These are phyloP conservation scores for Amylostereum chailletii DNA, from an alignment of 1,284 basidiomycete species.

Conservation along the genomic window DNA sequence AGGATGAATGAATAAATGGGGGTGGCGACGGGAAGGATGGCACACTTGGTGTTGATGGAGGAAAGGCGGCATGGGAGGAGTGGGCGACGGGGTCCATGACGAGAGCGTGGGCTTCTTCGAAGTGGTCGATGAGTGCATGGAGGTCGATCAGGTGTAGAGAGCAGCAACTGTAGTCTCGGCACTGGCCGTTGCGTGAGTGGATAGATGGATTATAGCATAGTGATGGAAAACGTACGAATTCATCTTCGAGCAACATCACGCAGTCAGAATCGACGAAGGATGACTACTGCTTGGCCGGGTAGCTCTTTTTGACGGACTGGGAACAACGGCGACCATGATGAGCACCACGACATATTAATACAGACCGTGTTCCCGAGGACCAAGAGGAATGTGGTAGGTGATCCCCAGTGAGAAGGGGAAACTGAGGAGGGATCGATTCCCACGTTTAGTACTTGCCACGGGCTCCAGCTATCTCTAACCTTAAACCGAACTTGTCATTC, in stretches of 20 bases:
- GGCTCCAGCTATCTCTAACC: no score
- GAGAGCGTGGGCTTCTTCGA: slow-evolving; percentile 77
- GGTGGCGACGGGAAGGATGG: slow-evolving; percentile 13
- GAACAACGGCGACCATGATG: neutral
- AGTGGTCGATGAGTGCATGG: slow-evolving; percentile 81
- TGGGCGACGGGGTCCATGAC: slow-evolving; percentile 49
- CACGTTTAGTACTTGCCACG: no score
- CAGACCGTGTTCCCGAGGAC: no score
- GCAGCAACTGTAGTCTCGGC: slow-evolving; percentile 80
- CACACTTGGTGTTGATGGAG: slow-evolving; percentile 15
- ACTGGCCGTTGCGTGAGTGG: slow-evolving; percentile 26
- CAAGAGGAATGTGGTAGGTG: no score
- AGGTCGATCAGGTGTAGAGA: slow-evolving; percentile 72
- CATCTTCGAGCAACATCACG: slow-evolving; percentile 60
- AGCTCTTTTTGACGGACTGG: slow-evolving; percentile 42
- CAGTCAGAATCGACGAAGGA: slow-evolving; percentile 55
- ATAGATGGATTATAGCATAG: slow-evolving; percentile 3
- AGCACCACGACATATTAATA: no score
- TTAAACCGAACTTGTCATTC: no score
- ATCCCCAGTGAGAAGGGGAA: no score
- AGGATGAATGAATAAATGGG: neutral
- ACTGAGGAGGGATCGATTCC: no score
- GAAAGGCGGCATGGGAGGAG: slow-evolving; percentile 8
- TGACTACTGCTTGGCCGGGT: slow-evolving; percentile 38
- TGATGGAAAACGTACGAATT: slow-evolving; percentile 39